Conservation (phyloP, 148 eudicot species). For the Camellia granthamiana region DNA sequence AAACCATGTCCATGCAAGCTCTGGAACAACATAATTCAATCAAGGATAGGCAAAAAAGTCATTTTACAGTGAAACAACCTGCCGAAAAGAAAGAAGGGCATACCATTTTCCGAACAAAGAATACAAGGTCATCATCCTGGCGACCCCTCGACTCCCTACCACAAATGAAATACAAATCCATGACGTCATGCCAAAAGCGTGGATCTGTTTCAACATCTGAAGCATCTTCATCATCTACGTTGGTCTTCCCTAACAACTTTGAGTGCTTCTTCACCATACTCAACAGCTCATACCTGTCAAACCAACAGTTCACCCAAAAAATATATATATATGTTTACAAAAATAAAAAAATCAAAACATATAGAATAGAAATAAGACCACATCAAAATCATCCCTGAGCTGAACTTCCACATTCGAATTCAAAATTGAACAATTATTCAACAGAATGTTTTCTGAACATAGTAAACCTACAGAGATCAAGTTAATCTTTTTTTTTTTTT, state of each 20-base stretch:
- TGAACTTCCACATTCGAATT: too few species aligned
- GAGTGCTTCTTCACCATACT: slow-evolving; percentile 96
- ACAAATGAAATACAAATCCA: slow-evolving; percentile 73
- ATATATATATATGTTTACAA: neutral
- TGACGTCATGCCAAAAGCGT: slow-evolving; percentile 77
- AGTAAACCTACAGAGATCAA: too few species aligned
- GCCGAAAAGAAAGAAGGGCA: neutral
- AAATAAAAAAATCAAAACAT: neutral
- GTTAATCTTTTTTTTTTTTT: neutral
- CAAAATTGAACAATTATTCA: too few species aligned
- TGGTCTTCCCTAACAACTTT: slow-evolving; percentile 60
- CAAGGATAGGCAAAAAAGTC: neutral
- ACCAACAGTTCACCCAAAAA: slow-evolving; percentile 23
- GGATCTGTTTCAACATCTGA: slow-evolving; percentile 85
- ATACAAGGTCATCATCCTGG: slow-evolving; percentile 93
- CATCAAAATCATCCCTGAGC: too few species aligned
- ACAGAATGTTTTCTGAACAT: too few species aligned
- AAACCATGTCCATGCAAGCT: slow-evolving; percentile 34
- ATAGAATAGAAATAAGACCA: neutral
- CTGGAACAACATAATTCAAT: slow-evolving; percentile 29
- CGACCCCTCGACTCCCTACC: slow-evolving; percentile 74
- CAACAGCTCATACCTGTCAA: slow-evolving; percentile 74
- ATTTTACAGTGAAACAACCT: neutral
- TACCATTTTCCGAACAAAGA: slow-evolving; percentile 91
- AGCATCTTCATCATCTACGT: slow-evolving; percentile 67